Evolutionary conservation across 1,139 yeast genomes (phyloP).

Genomic region (Sugiyamaella sp.): DNA sequence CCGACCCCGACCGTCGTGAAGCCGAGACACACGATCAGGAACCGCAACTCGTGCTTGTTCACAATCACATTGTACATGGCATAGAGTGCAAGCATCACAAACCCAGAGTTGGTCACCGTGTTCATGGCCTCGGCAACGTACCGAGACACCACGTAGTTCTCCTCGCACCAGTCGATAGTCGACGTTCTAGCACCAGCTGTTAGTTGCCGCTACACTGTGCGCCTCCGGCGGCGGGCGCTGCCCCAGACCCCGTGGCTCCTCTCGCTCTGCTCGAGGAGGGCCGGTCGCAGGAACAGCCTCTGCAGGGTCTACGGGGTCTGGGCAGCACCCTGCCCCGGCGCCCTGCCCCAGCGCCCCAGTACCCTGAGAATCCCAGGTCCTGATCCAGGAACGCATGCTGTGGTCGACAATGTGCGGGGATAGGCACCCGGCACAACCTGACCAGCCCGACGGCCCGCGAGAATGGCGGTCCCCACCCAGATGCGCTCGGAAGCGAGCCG

Average conservation of each 20-base stretch:
- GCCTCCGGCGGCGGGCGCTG: slow-evolving; percentile 9
- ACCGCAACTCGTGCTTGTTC: slow-evolving; percentile 69
- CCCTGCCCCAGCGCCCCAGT: too few species aligned
- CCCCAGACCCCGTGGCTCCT: slow-evolving; percentile 8
- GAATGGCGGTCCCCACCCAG: too few species aligned
- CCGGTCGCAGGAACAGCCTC: slow-evolving; percentile 38
- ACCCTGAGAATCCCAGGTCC: too few species aligned
- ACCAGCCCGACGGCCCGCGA: too few species aligned
- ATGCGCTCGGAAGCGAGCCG: too few species aligned
- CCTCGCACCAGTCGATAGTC: slow-evolving; percentile 97
- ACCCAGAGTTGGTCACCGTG: slow-evolving; percentile 73
- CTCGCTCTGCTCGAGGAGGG: slow-evolving; percentile 14
- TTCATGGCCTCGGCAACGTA: slow-evolving; percentile 89
- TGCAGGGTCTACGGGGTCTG: slow-evolving; percentile 25
- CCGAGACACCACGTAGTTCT: slow-evolving; percentile 82
- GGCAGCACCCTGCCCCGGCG: slow-evolving; percentile 28
- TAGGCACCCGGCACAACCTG: too few species aligned
- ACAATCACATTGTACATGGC: slow-evolving; percentile 63
- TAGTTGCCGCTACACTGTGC: background rate
- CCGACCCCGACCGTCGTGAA: slow-evolving; percentile 90
- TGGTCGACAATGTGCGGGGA: too few species aligned
- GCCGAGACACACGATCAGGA: slow-evolving; percentile 71
- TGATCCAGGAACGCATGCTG: too few species aligned
- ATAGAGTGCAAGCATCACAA: slow-evolving; percentile 64
- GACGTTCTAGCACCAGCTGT: slow-evolving; percentile 44